Evolutionary conservation across 768 basidiomycete species (phyloP).

Genomic region (Collybia nuda): DNA sequence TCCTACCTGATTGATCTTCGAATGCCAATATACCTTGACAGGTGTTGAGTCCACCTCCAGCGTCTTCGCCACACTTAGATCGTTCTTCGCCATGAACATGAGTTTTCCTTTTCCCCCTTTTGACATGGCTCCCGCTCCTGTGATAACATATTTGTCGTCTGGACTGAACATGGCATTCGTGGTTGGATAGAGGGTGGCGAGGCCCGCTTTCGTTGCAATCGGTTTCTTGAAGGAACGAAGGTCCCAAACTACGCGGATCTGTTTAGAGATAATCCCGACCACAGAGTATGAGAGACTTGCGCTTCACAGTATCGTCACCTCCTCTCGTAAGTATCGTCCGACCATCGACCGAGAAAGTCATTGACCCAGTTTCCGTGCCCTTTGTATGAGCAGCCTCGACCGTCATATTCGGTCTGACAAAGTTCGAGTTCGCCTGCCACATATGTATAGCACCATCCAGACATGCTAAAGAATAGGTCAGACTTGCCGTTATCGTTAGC

Average conservation of each 20-base stretch:
- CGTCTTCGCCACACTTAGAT: conserved; percentile 65
- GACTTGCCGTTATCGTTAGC: not conserved
- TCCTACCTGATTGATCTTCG: conserved; percentile 94
- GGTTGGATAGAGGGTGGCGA: conserved; percentile 82
- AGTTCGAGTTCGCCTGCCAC: conserved; percentile 92
- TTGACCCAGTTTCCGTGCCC: conserved; percentile 81
- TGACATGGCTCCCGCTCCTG: conserved; percentile 70
- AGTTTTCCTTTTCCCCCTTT: conserved; percentile 73
- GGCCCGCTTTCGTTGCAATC: conserved; percentile 58
- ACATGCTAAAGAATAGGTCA: conserved; percentile 59
- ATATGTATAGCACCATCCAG: conserved; percentile 90
- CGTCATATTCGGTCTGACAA: conserved; percentile 85
- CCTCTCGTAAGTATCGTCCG: conserved; percentile 84
- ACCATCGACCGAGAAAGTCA: conserved; percentile 89
- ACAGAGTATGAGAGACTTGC: conserved; percentile 47
- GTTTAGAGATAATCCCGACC: not conserved
- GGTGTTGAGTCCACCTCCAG: conserved; percentile 76
- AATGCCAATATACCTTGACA: conserved; percentile 92
- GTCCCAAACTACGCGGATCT: conserved; percentile 79
- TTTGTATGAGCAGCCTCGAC: conserved; percentile 88
- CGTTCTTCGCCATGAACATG: conserved; percentile 70
- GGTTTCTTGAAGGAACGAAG: conserved; percentile 89
- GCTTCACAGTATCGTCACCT: conserved; percentile 93
- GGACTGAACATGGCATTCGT: conserved; percentile 97
- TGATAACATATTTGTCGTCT: conserved; percentile 86